Conservation (phyloP, 331 rosid genomes). For the Quercus lobata region DNA sequence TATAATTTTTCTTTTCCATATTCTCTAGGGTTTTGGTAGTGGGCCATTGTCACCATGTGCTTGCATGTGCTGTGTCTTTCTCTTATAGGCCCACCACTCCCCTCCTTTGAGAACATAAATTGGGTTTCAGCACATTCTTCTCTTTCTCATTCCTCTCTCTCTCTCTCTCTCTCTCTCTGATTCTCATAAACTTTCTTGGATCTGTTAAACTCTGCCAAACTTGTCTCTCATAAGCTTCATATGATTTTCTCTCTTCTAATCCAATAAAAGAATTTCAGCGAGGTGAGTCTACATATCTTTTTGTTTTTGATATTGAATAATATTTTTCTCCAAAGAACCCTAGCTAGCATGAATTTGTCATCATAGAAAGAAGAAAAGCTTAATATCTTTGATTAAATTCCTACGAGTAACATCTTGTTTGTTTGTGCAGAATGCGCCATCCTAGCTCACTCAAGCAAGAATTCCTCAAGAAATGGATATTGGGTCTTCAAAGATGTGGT, state of each 20-base stretch:
- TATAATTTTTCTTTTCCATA: slow-evolving; percentile 16
- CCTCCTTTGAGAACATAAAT: slow-evolving; percentile 64
- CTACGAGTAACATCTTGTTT: background rate
- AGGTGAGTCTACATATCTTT: background rate
- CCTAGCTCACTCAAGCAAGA: slow-evolving; percentile 46
- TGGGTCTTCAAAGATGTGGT: slow-evolving; percentile 45
- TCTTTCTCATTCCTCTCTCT: slow-evolving; percentile 27
- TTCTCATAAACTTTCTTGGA: slow-evolving; percentile 31
- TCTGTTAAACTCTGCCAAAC: slow-evolving; percentile 30
- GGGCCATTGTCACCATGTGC: slow-evolving; percentile 90
- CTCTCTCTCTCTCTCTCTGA: slow-evolving; percentile 10
- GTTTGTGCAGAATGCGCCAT: slow-evolving; percentile 48
- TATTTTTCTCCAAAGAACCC: background rate
- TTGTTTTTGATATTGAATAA: background rate
- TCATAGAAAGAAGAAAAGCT: background rate
- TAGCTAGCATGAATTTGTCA: background rate
- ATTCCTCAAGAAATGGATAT: slow-evolving; percentile 62
- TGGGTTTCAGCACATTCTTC: slow-evolving; percentile 46
- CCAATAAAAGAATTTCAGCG: slow-evolving; percentile 1
- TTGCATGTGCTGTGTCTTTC: slow-evolving; percentile 93
- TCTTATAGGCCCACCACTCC: slow-evolving; percentile 64
- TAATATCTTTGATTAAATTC: background rate
- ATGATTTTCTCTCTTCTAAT: background rate
- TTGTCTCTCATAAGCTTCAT: slow-evolving; percentile 13
- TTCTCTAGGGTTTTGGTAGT: slow-evolving; percentile 58